These are phyloP conservation scores for Marchantia paleacea DNA, from an alignment of 225 moss, liverwort and hornwort genomes.

Conservation along the genomic window DNA sequence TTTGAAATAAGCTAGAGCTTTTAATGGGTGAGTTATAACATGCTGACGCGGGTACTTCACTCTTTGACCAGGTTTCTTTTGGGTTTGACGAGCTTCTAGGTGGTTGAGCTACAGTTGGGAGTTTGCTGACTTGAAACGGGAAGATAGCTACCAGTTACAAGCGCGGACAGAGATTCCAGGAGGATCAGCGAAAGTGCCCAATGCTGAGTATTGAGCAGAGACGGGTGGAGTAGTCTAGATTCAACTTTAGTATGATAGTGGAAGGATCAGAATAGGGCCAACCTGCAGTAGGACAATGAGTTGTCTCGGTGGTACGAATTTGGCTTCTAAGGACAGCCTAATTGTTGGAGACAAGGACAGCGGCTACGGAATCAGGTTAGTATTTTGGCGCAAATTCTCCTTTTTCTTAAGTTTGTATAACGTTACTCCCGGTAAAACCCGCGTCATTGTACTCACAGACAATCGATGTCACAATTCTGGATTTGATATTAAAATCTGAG, in stretches of 20 bases:
- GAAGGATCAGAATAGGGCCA: slow-evolving; percentile 37
- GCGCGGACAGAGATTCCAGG: background rate
- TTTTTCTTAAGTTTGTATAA: too few species aligned
- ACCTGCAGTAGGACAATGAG: slow-evolving; percentile 49
- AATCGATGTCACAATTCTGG: too few species aligned
- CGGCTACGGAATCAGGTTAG: slow-evolving; percentile 41
- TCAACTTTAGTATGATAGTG: slow-evolving; percentile 23
- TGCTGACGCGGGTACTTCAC: background rate
- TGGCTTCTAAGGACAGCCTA: slow-evolving; percentile 31
- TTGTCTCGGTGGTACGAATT: slow-evolving; percentile 39
- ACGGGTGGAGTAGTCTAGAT: slow-evolving; percentile 14
- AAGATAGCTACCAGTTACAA: background rate
- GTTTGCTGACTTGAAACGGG: background rate
- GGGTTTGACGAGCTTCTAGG: background rate
- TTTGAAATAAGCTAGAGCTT: background rate
- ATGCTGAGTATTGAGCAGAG: slow-evolving; percentile 21
- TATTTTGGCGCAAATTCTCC: too few species aligned
- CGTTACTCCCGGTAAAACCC: too few species aligned
- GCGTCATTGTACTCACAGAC: too few species aligned
- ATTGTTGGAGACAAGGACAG: slow-evolving; percentile 34
- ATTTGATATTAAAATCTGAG: too few species aligned
- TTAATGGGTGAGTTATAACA: background rate
- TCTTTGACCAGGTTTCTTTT: slow-evolving; percentile 6
- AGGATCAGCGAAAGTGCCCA: background rate
- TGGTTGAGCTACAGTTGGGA: background rate